These are phyloP conservation scores for Mycena floridula DNA, from an alignment of 768 basidiomycete genomes.

Conservation along the genomic window DNA sequence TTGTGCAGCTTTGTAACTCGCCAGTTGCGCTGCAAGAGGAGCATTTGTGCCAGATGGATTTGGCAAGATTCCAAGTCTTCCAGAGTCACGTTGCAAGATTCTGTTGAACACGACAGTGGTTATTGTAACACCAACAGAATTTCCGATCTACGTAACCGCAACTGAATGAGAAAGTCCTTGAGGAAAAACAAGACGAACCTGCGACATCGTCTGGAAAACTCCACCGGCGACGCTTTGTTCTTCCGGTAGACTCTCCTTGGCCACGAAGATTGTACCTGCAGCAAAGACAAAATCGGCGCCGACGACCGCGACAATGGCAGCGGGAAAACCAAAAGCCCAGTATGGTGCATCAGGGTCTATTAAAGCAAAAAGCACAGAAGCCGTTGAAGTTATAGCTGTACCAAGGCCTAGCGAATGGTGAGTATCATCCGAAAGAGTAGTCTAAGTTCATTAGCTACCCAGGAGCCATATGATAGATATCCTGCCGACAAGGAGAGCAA, in stretches of 20 bases:
- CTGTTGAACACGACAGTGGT: constrained; percentile 66
- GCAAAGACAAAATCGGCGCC: constrained; percentile 79
- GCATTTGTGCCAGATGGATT: background rate
- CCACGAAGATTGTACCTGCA: constrained; percentile 67
- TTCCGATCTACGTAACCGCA: constrained; percentile 45
- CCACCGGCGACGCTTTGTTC: constrained; percentile 77
- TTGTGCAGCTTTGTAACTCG: constrained; percentile 51
- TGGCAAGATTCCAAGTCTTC: background rate
- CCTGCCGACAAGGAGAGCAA: constrained; percentile 52
- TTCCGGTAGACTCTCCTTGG: constrained; percentile 55
- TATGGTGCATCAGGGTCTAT: constrained; percentile 52
- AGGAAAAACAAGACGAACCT: constrained; percentile 30
- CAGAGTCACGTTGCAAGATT: constrained; percentile 17
- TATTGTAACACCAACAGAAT: constrained; percentile 63
- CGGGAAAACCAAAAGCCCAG: constrained; percentile 76
- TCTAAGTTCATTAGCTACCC: too few relatives aligned
- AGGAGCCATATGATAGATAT: constrained; percentile 52
- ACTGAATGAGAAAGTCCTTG: background rate
- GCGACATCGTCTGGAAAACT: constrained; percentile 74
- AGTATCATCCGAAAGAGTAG: background rate
- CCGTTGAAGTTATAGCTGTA: constrained; percentile 50
- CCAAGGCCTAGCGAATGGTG: constrained; percentile 37
- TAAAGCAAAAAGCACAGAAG: constrained; percentile 62
- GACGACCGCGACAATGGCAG: constrained; percentile 56
- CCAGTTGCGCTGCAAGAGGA: constrained; percentile 17